Conservation (phyloP, 1,284 basidiomycete species). For the Dichomitus squalens region DNA sequence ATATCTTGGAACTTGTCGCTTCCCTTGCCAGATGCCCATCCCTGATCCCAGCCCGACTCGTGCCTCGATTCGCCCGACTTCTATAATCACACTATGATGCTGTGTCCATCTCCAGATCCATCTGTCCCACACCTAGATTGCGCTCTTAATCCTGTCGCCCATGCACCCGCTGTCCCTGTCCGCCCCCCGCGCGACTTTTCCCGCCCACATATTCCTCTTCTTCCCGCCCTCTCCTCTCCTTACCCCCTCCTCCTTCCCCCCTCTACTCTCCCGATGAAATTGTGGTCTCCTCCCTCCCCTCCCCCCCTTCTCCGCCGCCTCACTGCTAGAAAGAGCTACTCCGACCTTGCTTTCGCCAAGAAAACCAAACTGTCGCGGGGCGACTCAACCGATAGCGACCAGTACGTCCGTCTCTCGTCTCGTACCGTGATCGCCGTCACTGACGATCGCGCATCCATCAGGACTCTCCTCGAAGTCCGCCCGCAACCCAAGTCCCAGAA, state of each 20-base stretch:
- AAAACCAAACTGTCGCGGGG: conserved; percentile 12
- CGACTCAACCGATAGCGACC: conserved; percentile 17
- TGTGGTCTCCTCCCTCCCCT: not conserved
- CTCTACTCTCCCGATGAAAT: not conserved
- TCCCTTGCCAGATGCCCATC: too few relatives aligned
- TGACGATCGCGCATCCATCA: not conserved
- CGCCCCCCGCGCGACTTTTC: conserved; percentile 5
- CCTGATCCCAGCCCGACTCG: too few relatives aligned
- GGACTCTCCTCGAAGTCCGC: conserved; percentile 12
- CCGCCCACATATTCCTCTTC: conserved; percentile 17
- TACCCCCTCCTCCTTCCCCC: not conserved
- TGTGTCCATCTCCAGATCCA: conserved; percentile 10
- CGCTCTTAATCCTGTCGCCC: conserved; percentile 4
- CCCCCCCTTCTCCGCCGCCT: conserved; percentile 13
- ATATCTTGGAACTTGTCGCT: too few relatives aligned
- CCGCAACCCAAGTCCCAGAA: conserved; percentile 1
- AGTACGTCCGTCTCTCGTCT: not conserved
- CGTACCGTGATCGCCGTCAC: not conserved
- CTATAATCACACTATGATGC: conserved; percentile 20
- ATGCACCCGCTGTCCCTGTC: conserved; percentile 2
- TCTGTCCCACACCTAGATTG: conserved; percentile 9
- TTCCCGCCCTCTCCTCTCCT: not conserved
- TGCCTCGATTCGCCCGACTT: not conserved
- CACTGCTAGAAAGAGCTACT: conserved; percentile 13
- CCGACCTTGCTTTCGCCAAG: conserved; percentile 12